Evolutionary conservation across 176 grass and related monocot species (phyloP), one percentile per base, ranked within the genome.

Genomic region (Juncus inflexus): DNA sequence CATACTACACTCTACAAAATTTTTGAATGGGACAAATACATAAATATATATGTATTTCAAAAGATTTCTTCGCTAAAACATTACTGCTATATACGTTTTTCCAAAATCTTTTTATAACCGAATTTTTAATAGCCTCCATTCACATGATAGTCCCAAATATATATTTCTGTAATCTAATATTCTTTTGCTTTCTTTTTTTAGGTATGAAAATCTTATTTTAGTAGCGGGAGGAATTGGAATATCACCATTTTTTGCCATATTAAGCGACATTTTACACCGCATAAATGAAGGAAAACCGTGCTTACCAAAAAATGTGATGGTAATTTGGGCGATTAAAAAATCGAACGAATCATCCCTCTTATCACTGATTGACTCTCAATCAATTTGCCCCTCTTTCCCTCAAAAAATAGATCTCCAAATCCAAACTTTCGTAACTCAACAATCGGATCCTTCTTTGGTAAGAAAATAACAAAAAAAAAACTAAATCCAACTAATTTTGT

Each of bases 141-240:
- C 19, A 28, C 19, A 28, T 28, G 19, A 28, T 28, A 28, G 19
- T 28, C 19, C 19, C 19, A 28, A 28, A 28, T 1, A 47, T 47
- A 9, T 47, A 47, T 47, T 47, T 47, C 43, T 5, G 1, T 6
- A 6, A 6, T 47, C 9, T 47, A 47, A 47, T 47, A 47, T 58
- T 12, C 15, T 14, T 14, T 12, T 37, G 19, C 12, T 53, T 61
- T 58, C 7, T 15, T 1, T 19, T 19, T 35, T 19, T 52, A 97
- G 92, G 87, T 97, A 97, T 40, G 88, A 97, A 72, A 97, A 97
- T 82, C 94, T 97, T 74, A 86, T 97, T 62, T 70, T 97, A 41
- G 94, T 97, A 57, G 94, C 94, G 36, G 94, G 94, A 62, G 94
- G 94, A 58, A 97, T 97, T 19, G 94, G 94, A 9, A 84, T 97